Evolutionary conservation across 257 asterid species (phyloP).

Genomic region (Solanum clarkiae): DNA sequence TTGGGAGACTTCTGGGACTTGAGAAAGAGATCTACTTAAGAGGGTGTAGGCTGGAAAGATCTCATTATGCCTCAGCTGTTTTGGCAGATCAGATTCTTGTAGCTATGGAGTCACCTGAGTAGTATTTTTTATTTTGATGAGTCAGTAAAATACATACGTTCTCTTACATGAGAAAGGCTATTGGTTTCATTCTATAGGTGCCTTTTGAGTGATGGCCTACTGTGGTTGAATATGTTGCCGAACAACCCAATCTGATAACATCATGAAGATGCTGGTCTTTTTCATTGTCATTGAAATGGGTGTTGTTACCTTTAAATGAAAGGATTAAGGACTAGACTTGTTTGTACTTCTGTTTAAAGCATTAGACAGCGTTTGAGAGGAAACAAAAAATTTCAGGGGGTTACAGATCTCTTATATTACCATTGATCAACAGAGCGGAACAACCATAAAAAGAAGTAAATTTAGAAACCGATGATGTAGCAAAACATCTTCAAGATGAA

Average conservation of each 20-base stretch:
- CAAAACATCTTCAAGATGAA: conserved; percentile 69
- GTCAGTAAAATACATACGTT: not conserved
- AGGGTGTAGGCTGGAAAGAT: not conserved
- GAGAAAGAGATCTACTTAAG: not conserved
- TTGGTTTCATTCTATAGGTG: not conserved
- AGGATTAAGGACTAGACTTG: not conserved
- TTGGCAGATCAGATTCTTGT: not conserved
- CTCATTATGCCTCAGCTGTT: not conserved
- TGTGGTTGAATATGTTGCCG: not conserved
- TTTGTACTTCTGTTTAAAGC: not conserved
- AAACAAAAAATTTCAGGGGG: too few species aligned
- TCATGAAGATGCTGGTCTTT: not conserved
- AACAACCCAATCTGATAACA: not conserved
- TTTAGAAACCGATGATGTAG: conserved; percentile 34
- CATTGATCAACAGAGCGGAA: too few species aligned
- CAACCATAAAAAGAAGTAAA: too few species aligned
- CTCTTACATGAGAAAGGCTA: not conserved
- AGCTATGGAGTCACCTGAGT: not conserved
- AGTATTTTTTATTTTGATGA: not conserved
- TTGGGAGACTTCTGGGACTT: not conserved
- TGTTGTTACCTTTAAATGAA: not conserved
- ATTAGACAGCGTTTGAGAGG: not conserved
- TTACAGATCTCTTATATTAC: too few species aligned
- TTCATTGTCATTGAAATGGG: not conserved
- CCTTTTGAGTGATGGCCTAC: not conserved